Base-by-base conservation (phyloP, 768 basidiomycete species). In the Auricularia cornea region DNA sequence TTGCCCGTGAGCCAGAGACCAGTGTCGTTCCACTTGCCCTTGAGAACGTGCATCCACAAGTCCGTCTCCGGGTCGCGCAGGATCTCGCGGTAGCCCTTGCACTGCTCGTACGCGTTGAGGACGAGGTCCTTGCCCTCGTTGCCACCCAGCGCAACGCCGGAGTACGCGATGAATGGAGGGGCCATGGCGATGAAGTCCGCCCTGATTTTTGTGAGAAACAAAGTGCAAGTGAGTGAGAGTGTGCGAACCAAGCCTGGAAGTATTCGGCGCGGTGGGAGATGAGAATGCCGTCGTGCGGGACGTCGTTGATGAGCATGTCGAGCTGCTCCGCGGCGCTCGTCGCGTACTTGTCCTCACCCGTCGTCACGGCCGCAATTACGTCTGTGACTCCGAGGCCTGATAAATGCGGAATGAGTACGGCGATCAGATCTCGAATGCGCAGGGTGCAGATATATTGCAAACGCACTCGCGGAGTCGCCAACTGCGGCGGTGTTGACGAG, bases 101-200 rank as follows among this genome's bases (percentile, higher is more conserved):
- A 67, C 61, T 76, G 75, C 6, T 64, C 61, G 64, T 70, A 68
- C 1, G 74, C 71, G 18, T 65, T 64, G 6, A 23, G 32, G 59
- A 72, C 20, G 14, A 71, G 56, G 0, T 66, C 57, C 12, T 52
- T 31, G 63, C 65, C 69, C 11, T 68, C 73, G 56, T 70, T 70
- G 66, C 72, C 72, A 20, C 72, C 74, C 20, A 6, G 44, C 32
- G 73, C 63, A 60, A 62, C 70, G 0, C 69, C 75, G 66, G 73
- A 74, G 66, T 69, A 71, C 26, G 75, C 74, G 40, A 76, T 63
- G 68, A 71, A 76, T 26, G 74, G 75, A 8, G 74, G 74, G 4
- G 72, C 73, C 73, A 73, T 73, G 65, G 67, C 72, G 3, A 73
- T 69, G 38, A 62, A 68, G 60, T 70, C 69, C 32, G 67, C 66